Evolutionary conservation across 2,329 filamentous ascomycete genomes (phyloP).

Genomic region (Corynespora cassiicola): DNA sequence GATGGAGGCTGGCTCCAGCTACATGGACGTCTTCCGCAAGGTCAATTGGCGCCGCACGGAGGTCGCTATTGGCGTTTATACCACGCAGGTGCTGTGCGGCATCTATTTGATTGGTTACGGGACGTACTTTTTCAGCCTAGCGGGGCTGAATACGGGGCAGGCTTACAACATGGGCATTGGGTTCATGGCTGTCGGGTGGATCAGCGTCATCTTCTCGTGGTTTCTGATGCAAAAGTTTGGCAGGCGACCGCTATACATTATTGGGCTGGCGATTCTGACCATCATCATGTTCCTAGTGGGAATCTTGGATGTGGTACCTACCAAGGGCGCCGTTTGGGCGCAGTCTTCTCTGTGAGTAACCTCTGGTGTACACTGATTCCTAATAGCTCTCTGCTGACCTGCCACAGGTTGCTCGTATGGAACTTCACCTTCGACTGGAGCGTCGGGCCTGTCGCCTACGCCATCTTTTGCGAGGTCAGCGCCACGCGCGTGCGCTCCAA

Average conservation of each 20-base stretch:
- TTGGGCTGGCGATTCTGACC: slow-evolving; percentile 61
- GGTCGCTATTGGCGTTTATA: slow-evolving; percentile 60
- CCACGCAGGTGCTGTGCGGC: slow-evolving; percentile 51
- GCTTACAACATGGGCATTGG: slow-evolving; percentile 55
- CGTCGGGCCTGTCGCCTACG: slow-evolving; percentile 87
- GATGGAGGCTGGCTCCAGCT: slow-evolving; percentile 67
- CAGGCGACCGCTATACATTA: slow-evolving; percentile 72
- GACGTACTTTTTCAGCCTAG: slow-evolving; percentile 52
- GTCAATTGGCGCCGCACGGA: slow-evolving; percentile 78
- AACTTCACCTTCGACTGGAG: slow-evolving; percentile 78
- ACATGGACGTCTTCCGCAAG: slow-evolving; percentile 81
- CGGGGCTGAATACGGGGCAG: slow-evolving; percentile 45
- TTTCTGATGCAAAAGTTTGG: slow-evolving; percentile 78
- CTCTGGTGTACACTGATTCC: too few relatives aligned
- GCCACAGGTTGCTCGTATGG: slow-evolving; percentile 23
- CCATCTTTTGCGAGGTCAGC: slow-evolving; percentile 80
- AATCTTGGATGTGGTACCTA: slow-evolving; percentile 70
- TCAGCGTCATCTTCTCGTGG: slow-evolving; percentile 80
- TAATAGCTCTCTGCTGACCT: neutral
- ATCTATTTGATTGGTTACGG: slow-evolving; percentile 50
- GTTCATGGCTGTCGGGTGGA: slow-evolving; percentile 69
- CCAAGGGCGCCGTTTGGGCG: slow-evolving; percentile 45
- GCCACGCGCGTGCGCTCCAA: slow-evolving; percentile 85
- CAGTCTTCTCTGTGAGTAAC: slow-evolving; percentile 46
- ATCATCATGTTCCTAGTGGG: slow-evolving; percentile 78